Percentiles rank a stretch among this genome's conserved stretches.
Evolutionary conservation across 352 stramenopile genomes (phyloP).

Genomic region (Phytophthora kernoviae): DNA sequence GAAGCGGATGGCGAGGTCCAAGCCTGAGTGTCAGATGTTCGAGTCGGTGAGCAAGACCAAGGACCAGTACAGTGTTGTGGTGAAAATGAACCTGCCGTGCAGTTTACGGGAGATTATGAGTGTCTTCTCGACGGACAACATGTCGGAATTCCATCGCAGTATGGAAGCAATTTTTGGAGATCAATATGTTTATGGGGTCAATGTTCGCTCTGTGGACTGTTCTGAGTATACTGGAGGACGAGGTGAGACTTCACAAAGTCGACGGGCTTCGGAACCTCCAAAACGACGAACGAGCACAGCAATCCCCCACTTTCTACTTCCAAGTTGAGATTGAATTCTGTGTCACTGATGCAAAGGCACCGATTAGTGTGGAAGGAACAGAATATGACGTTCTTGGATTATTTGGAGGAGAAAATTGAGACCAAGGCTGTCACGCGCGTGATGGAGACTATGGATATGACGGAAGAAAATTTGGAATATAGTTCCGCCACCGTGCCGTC

Average conservation of each 20-base stretch:
- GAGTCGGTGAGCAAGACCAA: constrained; percentile 46
- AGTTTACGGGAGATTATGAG: constrained; percentile 65
- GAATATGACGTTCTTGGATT: constrained; percentile 67
- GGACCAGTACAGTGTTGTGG: constrained; percentile 65
- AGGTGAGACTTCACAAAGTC: constrained; percentile 6
- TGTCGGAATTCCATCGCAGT: constrained; percentile 57
- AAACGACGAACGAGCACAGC: constrained; percentile 4
- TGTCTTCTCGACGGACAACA: constrained; percentile 54
- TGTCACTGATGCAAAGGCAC: constrained; percentile 60
- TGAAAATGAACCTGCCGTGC: constrained; percentile 61
- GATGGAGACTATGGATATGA: constrained; percentile 58
- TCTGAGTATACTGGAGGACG: constrained; percentile 5
- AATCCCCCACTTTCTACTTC: constrained; percentile 25
- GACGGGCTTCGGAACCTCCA: constrained; percentile 25
- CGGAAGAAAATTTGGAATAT: constrained; percentile 37
- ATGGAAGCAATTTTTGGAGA: constrained; percentile 72
- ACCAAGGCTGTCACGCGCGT: constrained; percentile 64
- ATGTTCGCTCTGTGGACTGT: constrained; percentile 48
- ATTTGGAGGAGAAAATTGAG: constrained; percentile 56
- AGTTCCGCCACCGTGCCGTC: constrained; percentile 27
- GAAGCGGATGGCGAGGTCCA: constrained; percentile 39
- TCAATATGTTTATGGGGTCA: constrained; percentile 62
- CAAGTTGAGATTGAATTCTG: constrained; percentile 55
- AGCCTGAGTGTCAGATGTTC: constrained; percentile 53
- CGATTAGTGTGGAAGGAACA: constrained; percentile 49